These are phyloP conservation scores for Chalciporus piperatus DNA, from an alignment of 768 basidiomycete species.

Conservation along the genomic window DNA sequence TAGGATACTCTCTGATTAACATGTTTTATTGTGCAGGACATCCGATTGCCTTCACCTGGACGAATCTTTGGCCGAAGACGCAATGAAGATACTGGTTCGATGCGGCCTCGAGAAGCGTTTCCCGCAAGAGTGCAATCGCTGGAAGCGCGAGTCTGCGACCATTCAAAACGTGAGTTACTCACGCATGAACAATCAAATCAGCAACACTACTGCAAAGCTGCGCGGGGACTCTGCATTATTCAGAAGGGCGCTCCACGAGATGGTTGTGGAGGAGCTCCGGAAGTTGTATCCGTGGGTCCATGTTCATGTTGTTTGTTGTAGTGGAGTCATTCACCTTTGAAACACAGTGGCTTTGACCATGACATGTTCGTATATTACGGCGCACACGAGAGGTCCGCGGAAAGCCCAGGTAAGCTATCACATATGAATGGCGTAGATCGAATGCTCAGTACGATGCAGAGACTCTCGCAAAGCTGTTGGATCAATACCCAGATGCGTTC, in stretches of 20 bases:
- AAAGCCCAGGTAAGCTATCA: constrained; percentile 4
- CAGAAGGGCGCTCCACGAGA: not conserved
- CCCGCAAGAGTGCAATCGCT: constrained; percentile 17
- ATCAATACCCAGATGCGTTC: constrained; percentile 12
- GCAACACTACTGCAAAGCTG: constrained; percentile 16
- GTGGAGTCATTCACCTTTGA: not conserved
- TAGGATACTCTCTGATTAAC: not conserved
- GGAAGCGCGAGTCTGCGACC: constrained; percentile 17
- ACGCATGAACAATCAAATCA: not conserved
- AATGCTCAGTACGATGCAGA: not conserved
- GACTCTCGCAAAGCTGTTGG: constrained; percentile 8
- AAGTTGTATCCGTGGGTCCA: constrained; percentile 24
- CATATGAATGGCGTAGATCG: not conserved
- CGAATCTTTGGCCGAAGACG: constrained; percentile 23
- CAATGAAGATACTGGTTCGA: constrained; percentile 26
- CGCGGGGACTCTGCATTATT: constrained; percentile 6
- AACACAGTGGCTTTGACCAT: constrained; percentile 15
- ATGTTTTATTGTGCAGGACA: constrained; percentile 11
- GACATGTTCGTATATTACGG: constrained; percentile 5
- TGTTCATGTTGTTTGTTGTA: not conserved
- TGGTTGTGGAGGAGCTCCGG: not conserved
- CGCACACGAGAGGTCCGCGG: not conserved
- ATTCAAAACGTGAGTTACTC: not conserved
- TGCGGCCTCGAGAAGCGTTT: constrained; percentile 31
- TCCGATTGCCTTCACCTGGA: constrained; percentile 23